Conservation (phyloP, 208 protist genomes). For the Novymonas esmeraldas region DNA sequence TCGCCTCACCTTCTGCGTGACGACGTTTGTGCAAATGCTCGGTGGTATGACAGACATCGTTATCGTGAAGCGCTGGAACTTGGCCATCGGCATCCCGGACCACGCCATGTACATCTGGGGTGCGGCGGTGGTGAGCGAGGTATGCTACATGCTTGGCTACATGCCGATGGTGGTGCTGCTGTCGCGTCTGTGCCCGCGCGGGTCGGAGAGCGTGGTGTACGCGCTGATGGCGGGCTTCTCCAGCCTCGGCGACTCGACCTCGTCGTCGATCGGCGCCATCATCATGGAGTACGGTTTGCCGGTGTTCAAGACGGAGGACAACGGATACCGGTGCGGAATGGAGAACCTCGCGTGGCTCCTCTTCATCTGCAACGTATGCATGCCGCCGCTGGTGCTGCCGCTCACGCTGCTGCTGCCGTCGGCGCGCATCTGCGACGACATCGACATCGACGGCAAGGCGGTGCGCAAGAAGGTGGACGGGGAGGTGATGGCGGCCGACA, state of each 20-base stretch:
- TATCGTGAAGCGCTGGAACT: conserved; percentile 75
- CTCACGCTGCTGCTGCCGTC: conserved; percentile 52
- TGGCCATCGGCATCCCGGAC: conserved; percentile 48
- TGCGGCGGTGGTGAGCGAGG: conserved; percentile 54
- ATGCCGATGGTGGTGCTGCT: conserved; percentile 80
- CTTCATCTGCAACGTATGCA: conserved; percentile 45
- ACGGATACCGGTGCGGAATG: conserved; percentile 50
- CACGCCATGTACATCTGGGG: conserved; percentile 67
- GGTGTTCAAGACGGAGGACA: conserved; percentile 30
- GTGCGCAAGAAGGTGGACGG: conserved; percentile 14
- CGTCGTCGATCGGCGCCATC: conserved; percentile 39
- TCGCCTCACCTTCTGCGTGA: conserved; percentile 47
- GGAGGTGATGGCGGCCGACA: conserved; percentile 10
- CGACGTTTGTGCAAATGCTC: conserved; percentile 35
- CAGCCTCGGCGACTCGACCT: conserved; percentile 55
- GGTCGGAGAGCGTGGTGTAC: conserved; percentile 77
- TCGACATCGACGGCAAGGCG: conserved; percentile 44
- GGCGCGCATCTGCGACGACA: conserved; percentile 52
- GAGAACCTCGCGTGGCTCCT: conserved; percentile 51
- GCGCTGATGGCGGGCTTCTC: conserved; percentile 77
- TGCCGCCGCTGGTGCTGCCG: conserved; percentile 56
- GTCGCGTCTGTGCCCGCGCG: conserved; percentile 77
- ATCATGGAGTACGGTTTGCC: conserved; percentile 51
- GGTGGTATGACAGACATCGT: conserved; percentile 54
- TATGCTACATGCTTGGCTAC: conserved; percentile 62